Evolutionary conservation across 2,329 filamentous ascomycete species (phyloP), one percentile per base, ranked within the genome.

Genomic region (Sarocladiaceae sp.): DNA sequence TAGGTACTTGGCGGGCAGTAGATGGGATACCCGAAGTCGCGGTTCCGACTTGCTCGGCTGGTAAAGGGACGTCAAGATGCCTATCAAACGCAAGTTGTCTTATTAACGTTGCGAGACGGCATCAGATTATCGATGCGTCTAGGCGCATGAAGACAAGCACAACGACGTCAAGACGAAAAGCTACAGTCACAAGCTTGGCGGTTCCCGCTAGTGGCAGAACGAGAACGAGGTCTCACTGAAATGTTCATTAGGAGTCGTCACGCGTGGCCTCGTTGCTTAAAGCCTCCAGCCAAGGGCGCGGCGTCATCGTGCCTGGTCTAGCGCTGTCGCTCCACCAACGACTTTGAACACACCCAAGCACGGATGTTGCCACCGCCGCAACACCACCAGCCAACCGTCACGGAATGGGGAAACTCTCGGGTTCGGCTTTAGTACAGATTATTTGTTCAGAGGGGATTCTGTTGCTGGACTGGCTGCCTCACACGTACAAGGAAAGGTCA

Each of bases 241-340:
- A 33, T 33, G 10, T 33, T 33, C 29, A 33, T 33, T 33, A 33
- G 13, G 44, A 26, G 44, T 48, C 44, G 44, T 48, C 44, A 48
- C 44, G 40, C 25, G 25, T 46, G 40, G 25, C 28, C 26, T 48
- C 25, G 31, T 8, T 4, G n/a, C n/a, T 18, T 28, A n/a, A n/a
- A n/a, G n/a, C n/a, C 23, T 29, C 8, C 22, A 33, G 44, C 25
- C 44, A 48, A 48, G 44, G 44, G 44, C 44, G 26, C 25, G 44
- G 44, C 44, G 44, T 48, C 44, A 48, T 48, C 44, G 44, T 48
- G 44, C 44, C 44, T 48, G 44, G 44, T 48, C 44, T 48, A 48
- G 44, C 44, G 44, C 17, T 48, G 44, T 48, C 44, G 44, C 44
- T 48, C 44, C 44, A 48, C 44, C 44, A 48, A 48, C 44, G 28